phyloP scores from a whole-genome alignment of 139 green algal genomes.

The Marvania coccoides region DNA sequence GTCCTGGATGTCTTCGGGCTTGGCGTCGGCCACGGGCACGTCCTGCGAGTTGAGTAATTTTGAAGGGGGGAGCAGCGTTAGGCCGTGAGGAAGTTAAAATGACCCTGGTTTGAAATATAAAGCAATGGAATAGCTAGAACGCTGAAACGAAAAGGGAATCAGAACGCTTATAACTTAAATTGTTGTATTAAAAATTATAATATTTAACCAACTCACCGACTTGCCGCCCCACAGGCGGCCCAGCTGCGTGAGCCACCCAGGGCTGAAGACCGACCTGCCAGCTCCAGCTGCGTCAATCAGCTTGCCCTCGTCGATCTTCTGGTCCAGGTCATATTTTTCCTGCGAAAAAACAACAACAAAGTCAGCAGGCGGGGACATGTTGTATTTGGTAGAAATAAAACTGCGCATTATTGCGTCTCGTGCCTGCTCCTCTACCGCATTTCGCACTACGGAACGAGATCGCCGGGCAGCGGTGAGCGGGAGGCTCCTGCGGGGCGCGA shows the following conservation, averaged over 20 bases:
- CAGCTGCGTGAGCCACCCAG: constrained; percentile 85
- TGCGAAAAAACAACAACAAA: constrained; percentile 3
- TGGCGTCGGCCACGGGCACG: constrained; percentile 90
- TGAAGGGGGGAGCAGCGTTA: no score
- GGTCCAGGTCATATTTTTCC: constrained; percentile 34
- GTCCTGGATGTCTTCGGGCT: constrained; percentile 93
- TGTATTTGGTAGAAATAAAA: not conserved
- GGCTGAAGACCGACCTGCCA: constrained; percentile 57
- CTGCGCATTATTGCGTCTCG: no score
- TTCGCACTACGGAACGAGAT: not conserved
- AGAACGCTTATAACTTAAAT: not conserved
- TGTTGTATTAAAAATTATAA: not conserved
- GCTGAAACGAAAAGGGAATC: no score
- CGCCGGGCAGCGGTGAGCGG: not conserved
- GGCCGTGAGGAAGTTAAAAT: no score
- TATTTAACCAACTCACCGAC: constrained; percentile 33
- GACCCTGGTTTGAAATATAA: no score
- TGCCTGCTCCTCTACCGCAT: not conserved
- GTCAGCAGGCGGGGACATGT: not conserved
- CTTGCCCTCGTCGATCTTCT: constrained; percentile 41
- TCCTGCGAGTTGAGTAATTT: constrained; percentile 45
- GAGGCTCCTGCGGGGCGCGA: not conserved
- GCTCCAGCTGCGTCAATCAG: constrained; percentile 74
- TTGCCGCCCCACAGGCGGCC: constrained; percentile 82
- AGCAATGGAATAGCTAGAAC: no score